A percentile compares a stretch with the other conserved stretches of the same genome.
These are phyloP conservation scores for Bonia amplexicaulis DNA, from an alignment of 176 grass and related monocot species.

Conservation along the genomic window DNA sequence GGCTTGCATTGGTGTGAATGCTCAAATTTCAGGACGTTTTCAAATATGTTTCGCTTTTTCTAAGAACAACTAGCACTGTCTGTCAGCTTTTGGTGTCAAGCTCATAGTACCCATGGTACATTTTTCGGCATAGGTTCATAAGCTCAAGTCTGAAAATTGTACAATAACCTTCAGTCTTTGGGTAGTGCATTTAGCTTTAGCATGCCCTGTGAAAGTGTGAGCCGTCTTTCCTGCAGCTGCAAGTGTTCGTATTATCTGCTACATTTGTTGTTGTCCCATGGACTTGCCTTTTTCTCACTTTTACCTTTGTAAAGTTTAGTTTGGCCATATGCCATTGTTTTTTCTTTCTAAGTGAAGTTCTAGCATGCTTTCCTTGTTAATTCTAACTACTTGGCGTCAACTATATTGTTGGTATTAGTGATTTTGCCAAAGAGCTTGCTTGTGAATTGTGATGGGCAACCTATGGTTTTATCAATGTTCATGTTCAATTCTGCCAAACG, in stretches of 20 bases:
- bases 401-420: background rate
- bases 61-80: background rate
- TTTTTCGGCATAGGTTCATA: background rate
- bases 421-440: background rate
- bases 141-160: background rate
- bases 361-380: background rate
- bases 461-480: background rate
- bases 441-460: background rate
- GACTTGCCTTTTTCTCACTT: background rate
- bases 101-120: background rate
- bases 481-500: background rate
- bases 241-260: background rate
- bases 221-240: background rate
- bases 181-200: background rate
- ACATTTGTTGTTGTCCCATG: background rate
- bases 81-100: conserved; percentile 31
- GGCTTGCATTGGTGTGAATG: background rate
- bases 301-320: background rate
- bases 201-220: background rate
- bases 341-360: background rate
- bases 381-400: background rate
- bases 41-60: background rate
- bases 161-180: background rate
- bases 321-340: background rate
- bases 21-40: background rate